phyloP scores from a whole-genome alignment of 768 basidiomycete species.

The Suillus ampliporus region DNA sequence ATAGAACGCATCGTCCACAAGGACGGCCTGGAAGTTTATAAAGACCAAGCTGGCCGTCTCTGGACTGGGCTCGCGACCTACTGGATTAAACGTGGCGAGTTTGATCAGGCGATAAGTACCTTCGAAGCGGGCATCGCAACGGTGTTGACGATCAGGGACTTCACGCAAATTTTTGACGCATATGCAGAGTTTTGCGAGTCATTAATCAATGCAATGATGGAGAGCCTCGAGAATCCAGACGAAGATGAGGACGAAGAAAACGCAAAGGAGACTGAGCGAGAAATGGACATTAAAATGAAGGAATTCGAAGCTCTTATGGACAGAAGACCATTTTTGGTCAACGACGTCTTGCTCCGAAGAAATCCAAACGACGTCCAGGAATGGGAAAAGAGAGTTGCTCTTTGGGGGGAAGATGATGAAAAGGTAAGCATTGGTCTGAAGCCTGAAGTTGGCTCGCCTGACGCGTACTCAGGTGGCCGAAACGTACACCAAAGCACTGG shows the following conservation, averaged over 20 bases:
- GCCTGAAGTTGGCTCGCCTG: conserved; percentile 9
- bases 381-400: conserved; percentile 96
- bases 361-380: conserved; percentile 99
- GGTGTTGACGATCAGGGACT: conserved; percentile 94
- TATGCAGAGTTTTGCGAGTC: conserved; percentile 95
- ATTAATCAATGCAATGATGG: conserved; percentile 89
- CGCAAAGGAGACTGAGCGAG: conserved; percentile 75
- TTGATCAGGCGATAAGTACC: conserved; percentile 84
- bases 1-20: conserved; percentile 84
- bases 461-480: conserved; percentile 71
- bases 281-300: conserved; percentile 88
- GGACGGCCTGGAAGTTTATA: conserved; percentile 89
- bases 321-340: conserved; percentile 92
- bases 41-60: conserved; percentile 94
- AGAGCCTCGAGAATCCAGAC: conserved; percentile 77
- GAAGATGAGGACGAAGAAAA: conserved; percentile 80
- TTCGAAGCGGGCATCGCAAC: conserved; percentile 86
- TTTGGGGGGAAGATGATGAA: conserved; percentile 93
- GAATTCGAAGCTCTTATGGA: conserved; percentile 96
- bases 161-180: conserved; percentile 96
- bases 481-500: conserved; percentile 89
- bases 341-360: conserved; percentile 89
- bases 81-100: conserved; percentile 97
- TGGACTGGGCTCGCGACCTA: conserved; percentile 98
- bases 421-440: conserved; percentile 58